Base-by-base conservation (phyloP, 225 moss, liverwort and hornwort species). In the Marchantia paleacea region DNA sequence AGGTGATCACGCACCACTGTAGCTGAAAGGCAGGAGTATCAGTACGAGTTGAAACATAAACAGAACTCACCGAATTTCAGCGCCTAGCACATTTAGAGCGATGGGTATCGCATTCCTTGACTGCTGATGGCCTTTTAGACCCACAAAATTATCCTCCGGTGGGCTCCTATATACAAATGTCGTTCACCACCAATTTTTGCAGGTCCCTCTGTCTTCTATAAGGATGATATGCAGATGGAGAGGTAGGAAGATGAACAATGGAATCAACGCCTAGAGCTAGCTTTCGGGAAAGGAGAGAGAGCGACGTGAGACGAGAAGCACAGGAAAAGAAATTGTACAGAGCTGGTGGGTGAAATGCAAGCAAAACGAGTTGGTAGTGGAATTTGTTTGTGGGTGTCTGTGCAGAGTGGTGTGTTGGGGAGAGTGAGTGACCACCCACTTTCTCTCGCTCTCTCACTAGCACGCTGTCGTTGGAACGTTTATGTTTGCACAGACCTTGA, bases 391-490 rank as follows among this genome's bases (percentile, higher is more conserved):
- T 74, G 24, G 74, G 74, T 52, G 53, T 55, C 52, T 25, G 52
- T 25, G 26, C 51, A 48, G 60, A 24, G 0, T 62, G 31, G 54
- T 54, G 74, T 74, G 54, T 8, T 29, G 22, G 54, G 53, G 54
- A 74, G 74, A 53, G 74, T 28, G 74, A 74, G 55, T 14, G 54
- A 74, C 74, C 74, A 55, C 74, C 74, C 53, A 74, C 74, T 74
- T 8, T 12, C 22, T 72, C 74, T 74, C 72, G 74, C 74, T 74
- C 74, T 74, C 74, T 53, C 74, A 25, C 12, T 18, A 51, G 28
- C 54, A 55, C 14, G 28, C 50, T 18, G 22, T 47, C 49, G 20
- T 22, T 7, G n/a, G 16, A 51, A 72, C 50, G 10, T 72, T 51
- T 20, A 51, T 10, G 52, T 54, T 25, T 53, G 73, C 55, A 74